These are phyloP conservation scores for Uncinocarpus reesii DNA, from an alignment of 2,329 filamentous ascomycete genomes.

Conservation along the genomic window DNA sequence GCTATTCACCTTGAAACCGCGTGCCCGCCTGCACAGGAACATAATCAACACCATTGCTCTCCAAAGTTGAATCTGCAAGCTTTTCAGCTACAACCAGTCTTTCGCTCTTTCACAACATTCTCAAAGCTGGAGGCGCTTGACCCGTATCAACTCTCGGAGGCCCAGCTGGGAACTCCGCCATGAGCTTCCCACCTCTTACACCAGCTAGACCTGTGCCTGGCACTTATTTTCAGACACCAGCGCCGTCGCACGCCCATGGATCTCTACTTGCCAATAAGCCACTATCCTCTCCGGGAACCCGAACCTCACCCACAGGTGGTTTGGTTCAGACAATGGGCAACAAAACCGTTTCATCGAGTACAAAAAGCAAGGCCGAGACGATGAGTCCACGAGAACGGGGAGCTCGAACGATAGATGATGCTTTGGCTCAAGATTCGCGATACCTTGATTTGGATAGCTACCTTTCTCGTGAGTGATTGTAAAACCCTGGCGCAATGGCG, in stretches of 20 bases:
- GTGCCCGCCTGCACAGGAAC: background rate
- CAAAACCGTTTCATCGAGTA: slow-evolving; percentile 22
- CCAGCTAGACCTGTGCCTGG: slow-evolving; percentile 34
- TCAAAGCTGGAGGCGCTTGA: slow-evolving; percentile 5
- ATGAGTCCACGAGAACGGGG: slow-evolving; percentile 67
- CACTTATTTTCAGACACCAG: slow-evolving; percentile 34
- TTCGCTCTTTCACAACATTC: background rate
- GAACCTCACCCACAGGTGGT: slow-evolving; percentile 4
- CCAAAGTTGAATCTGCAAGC: background rate
- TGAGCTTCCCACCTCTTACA: slow-evolving; percentile 37
- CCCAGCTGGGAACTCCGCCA: slow-evolving; percentile 21
- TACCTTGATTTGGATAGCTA: slow-evolving; percentile 88
- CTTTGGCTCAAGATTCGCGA: slow-evolving; percentile 62
- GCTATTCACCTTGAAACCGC: background rate
- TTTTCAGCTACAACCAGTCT: background rate
- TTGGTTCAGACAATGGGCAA: slow-evolving; percentile 11
- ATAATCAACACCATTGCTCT: background rate
- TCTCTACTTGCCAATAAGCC: slow-evolving; percentile 26
- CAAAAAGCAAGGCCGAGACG: slow-evolving; percentile 40
- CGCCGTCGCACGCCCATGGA: slow-evolving; percentile 30
- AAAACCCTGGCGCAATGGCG: background rate
- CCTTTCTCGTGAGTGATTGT: slow-evolving; percentile 60
- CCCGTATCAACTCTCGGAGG: slow-evolving; percentile 1
- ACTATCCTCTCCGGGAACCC: slow-evolving; percentile 18
- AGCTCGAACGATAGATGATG: slow-evolving; percentile 70